phyloP scores from a whole-genome alignment of 257 asterid genomes.

The Nicotiana attenuata region DNA sequence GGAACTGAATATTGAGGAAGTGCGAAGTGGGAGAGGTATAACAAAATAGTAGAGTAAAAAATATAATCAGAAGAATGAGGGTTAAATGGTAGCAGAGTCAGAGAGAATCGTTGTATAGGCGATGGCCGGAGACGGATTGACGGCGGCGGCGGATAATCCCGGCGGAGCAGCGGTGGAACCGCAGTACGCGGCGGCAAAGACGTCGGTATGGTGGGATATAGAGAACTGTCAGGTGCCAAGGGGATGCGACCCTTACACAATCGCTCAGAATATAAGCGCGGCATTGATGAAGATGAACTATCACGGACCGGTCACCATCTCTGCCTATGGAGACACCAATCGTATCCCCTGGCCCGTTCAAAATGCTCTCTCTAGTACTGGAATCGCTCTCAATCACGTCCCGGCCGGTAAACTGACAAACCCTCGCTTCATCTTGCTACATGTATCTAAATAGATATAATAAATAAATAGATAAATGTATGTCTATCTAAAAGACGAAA shows the following conservation, averaged over 20 bases:
- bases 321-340: slow-evolving; percentile 79
- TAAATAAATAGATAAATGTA: too few species aligned
- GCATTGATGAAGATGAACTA: slow-evolving; percentile 72
- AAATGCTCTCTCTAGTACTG: slow-evolving; percentile 75
- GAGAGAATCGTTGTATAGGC: background rate
- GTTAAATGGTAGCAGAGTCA: background rate
- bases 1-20: background rate
- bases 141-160: too few species aligned
- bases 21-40: background rate
- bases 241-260: slow-evolving; percentile 55
- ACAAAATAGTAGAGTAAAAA: background rate
- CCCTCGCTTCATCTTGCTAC: background rate
- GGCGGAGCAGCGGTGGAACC: slow-evolving; percentile 40
- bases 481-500: too few species aligned
- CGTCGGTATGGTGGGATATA: slow-evolving; percentile 94
- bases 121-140: background rate
- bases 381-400: slow-evolving; percentile 79
- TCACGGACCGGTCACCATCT: slow-evolving; percentile 72
- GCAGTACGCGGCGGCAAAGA: slow-evolving; percentile 63
- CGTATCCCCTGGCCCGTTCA: slow-evolving; percentile 47
- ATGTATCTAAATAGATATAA: background rate
- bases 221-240: slow-evolving; percentile 92
- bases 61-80: background rate
- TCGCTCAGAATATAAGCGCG: slow-evolving; percentile 78
- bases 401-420: slow-evolving; percentile 55